Conservation (phyloP, 345 rosid genomes). For the Populus deltoides region DNA sequence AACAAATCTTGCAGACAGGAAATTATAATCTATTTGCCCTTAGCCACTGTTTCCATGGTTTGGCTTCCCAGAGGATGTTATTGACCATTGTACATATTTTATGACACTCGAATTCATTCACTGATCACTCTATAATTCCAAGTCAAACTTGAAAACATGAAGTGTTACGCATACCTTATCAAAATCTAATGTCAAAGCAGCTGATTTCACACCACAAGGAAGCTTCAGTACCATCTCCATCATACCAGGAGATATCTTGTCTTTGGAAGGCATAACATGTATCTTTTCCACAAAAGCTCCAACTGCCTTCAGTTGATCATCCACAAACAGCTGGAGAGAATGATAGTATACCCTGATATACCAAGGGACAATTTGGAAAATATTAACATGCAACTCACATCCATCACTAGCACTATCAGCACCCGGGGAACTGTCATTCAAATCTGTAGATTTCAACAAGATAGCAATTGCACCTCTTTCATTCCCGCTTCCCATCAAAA, state of each 20-base stretch:
- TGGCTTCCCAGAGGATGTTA: neutral
- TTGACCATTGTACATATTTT: neutral
- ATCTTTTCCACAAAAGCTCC: conserved; percentile 63
- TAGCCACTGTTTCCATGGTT: neutral
- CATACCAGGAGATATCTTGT: conserved; percentile 85
- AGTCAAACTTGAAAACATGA: conserved; percentile 16
- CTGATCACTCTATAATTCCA: neutral
- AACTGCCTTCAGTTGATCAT: conserved; percentile 49
- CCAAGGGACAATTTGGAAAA: conserved; percentile 98
- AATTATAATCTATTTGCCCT: neutral
- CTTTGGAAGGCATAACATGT: conserved; percentile 76
- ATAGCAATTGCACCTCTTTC: conserved; percentile 96
- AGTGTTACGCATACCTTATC: conserved; percentile 62
- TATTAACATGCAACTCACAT: conserved; percentile 55
- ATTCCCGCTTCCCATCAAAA: conserved; percentile 96
- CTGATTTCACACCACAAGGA: conserved; percentile 70
- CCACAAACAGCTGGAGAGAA: conserved; percentile 66
- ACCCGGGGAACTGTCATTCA: conserved; percentile 25
- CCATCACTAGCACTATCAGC: conserved; percentile 23
- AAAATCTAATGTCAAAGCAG: conserved; percentile 76
- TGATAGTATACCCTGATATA: conserved; percentile 85
- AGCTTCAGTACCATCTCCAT: conserved; percentile 82
- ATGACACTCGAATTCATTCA: neutral
- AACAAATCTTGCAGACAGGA: neutral
- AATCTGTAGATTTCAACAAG: conserved; percentile 59